These are phyloP conservation scores for Balakata baccata DNA, from an alignment of 345 rosid genomes.

Conservation along the genomic window DNA sequence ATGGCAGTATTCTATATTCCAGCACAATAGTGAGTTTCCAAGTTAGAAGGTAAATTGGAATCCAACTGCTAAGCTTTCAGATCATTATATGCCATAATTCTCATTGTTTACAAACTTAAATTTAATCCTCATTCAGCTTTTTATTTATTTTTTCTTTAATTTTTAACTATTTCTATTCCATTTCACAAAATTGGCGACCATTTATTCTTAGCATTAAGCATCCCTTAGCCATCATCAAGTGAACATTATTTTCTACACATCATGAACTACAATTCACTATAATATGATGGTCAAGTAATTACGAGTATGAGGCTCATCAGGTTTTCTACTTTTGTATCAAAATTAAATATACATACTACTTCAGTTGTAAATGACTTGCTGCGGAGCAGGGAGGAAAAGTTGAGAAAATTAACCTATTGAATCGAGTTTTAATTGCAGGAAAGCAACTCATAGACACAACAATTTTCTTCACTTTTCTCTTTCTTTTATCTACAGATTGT, in stretches of 20 bases:
- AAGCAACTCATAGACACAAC: constrained; percentile 25
- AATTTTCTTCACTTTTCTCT: constrained; percentile 36
- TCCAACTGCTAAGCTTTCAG: background rate
- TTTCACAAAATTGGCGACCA: no score
- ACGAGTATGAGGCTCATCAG: background rate
- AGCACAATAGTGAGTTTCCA: background rate
- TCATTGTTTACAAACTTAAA: background rate
- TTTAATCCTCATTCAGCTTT: background rate
- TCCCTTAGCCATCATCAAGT: no score
- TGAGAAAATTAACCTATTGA: constrained; percentile 29
- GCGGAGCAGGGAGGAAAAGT: background rate
- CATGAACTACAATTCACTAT: background rate
- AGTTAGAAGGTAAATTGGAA: background rate
- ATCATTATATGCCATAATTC: background rate
- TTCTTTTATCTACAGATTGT: constrained; percentile 30
- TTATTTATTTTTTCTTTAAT: no score
- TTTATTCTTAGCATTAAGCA: no score
- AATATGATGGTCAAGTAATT: background rate
- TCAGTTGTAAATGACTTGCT: background rate
- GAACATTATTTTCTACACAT: background rate
- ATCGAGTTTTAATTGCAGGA: constrained; percentile 23
- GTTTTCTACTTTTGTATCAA: background rate
- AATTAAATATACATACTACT: background rate
- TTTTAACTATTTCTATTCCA: background rate
- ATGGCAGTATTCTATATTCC: background rate